Evolutionary conservation across 148 eudicot species (phyloP).

Genomic region (Vaccinium macrocarpon): DNA sequence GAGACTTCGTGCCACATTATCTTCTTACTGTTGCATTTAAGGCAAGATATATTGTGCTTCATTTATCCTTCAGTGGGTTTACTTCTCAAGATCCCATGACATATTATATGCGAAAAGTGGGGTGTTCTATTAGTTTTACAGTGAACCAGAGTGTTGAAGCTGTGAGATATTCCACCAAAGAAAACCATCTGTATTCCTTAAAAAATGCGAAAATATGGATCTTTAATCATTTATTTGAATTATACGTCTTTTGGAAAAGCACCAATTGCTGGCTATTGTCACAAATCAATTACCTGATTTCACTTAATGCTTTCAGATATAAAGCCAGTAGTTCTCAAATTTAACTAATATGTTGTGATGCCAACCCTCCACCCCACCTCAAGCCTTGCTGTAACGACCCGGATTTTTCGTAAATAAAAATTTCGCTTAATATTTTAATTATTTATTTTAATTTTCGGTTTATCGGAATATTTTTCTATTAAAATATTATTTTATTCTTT

Average conservation of each 20-base stretch:
- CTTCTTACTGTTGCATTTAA: neutral
- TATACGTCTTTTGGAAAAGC: neutral
- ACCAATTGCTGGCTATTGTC: neutral
- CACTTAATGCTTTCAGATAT: neutral
- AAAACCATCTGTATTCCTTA: neutral
- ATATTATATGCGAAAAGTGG: neutral
- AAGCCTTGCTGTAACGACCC: no score
- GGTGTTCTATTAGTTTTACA: neutral
- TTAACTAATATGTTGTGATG: neutral
- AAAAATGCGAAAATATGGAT: neutral
- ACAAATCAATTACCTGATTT: neutral
- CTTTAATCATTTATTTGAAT: neutral
- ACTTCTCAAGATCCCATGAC: neutral
- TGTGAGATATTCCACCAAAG: neutral
- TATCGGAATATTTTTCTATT: no score
- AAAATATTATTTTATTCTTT: no score
- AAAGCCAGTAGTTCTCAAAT: neutral
- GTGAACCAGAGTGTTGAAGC: neutral
- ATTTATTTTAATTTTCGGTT: no score
- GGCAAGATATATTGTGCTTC: neutral
- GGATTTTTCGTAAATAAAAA: no score
- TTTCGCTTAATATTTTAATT: no score
- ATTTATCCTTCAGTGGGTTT: neutral
- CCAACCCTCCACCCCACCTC: no score
- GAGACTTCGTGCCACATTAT: neutral